A percentile compares a stretch with the other conserved stretches of the same genome.
Conservation (phyloP, 23 red algal genomes). For the Chondrus crispus region DNA sequence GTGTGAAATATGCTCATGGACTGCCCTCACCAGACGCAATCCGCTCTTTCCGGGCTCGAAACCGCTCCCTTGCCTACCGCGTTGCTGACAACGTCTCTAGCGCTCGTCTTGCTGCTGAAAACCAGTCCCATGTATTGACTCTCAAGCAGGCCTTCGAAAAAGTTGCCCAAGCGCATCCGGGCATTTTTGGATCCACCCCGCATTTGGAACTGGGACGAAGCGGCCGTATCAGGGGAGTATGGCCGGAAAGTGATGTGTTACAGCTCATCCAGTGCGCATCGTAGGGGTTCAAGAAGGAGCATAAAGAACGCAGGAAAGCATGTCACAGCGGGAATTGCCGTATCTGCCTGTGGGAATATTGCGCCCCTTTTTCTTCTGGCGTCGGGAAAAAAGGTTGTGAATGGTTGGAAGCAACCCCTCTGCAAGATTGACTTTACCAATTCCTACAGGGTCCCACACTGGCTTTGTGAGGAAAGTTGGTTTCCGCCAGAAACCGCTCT, state of each 20-base stretch:
- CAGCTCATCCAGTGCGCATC: not conserved
- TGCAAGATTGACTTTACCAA: not conserved
- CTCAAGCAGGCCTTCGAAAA: not conserved
- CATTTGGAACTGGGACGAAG: constrained; percentile 10
- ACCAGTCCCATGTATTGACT: not conserved
- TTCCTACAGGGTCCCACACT: not conserved
- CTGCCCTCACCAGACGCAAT: not conserved
- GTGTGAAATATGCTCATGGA: not conserved
- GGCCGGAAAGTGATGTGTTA: not conserved
- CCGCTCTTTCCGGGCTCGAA: not conserved
- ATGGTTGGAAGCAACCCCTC: not conserved
- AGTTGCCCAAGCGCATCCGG: not conserved
- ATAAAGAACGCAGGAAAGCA: constrained; percentile 15
- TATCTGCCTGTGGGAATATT: not conserved
- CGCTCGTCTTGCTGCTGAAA: not conserved
- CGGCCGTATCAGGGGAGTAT: not conserved
- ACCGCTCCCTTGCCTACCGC: not conserved
- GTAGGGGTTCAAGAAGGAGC: not conserved
- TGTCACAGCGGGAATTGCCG: not conserved
- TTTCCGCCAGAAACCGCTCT: not conserved
- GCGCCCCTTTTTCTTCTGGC: not conserved
- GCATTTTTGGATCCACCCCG: not conserved
- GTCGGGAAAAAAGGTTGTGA: not conserved
- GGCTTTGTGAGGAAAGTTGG: not conserved
- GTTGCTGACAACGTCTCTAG: not conserved